These are phyloP conservation scores for Neonectria ditissima DNA, from an alignment of 2,329 filamentous ascomycete species.

Conservation along the genomic window DNA sequence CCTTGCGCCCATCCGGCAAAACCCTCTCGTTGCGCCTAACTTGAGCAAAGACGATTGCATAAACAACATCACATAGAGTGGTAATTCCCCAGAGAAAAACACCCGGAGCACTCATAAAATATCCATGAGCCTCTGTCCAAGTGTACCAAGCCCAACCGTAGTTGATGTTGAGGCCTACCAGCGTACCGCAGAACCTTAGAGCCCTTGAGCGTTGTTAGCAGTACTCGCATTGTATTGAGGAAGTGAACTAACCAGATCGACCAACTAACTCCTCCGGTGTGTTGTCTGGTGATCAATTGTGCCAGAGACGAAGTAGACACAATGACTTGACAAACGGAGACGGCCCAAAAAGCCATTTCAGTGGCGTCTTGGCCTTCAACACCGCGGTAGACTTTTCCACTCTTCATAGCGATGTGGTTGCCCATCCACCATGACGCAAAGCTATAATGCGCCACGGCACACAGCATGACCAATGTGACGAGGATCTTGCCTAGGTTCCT, in stretches of 20 bases:
- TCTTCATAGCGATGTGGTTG: conserved; percentile 22
- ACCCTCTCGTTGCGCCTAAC: conserved; percentile 18
- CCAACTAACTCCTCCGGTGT: conserved; percentile 24
- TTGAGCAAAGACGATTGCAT: conserved; percentile 15
- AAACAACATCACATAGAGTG: conserved; percentile 13
- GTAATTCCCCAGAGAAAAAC: conserved; percentile 23
- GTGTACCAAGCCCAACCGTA: conserved; percentile 25
- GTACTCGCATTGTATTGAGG: background rate
- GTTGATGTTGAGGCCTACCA: conserved; percentile 24
- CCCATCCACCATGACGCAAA: conserved; percentile 25
- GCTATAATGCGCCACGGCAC: conserved; percentile 10
- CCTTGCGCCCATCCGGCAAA: conserved; percentile 15
- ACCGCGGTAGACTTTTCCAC: conserved; percentile 25
- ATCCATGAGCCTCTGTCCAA: conserved; percentile 21
- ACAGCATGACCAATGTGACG: conserved; percentile 2
- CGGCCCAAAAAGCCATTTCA: conserved; percentile 21
- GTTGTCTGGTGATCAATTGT: conserved; percentile 13
- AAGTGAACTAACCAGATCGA: conserved; percentile 10
- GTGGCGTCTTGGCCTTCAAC: conserved; percentile 19
- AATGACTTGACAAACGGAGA: conserved; percentile 18
- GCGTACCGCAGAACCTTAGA: conserved; percentile 17
- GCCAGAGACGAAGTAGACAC: conserved; percentile 22
- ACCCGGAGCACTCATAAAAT: conserved; percentile 18
- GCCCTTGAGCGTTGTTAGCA: no score
- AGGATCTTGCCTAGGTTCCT: conserved; percentile 23